Percentiles rank a stretch among this genome's conserved stretches.
Conservation (phyloP, 441 rosid species). For the Pelargonium citronellum region DNA sequence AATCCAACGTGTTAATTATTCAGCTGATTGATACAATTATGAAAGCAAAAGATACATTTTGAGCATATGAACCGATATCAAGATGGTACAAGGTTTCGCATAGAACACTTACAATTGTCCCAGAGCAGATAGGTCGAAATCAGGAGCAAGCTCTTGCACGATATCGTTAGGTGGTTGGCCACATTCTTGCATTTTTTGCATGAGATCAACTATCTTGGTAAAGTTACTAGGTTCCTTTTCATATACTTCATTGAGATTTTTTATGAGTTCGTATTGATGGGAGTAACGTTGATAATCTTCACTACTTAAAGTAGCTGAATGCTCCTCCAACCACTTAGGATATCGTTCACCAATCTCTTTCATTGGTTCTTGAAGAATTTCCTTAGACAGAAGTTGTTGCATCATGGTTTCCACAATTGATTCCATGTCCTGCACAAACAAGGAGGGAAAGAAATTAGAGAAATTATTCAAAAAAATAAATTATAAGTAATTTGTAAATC, state of each 20-base stretch:
- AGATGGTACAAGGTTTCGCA: not conserved
- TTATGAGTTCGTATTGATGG: conserved; percentile 65
- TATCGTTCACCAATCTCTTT: conserved; percentile 88
- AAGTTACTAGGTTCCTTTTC: conserved; percentile 67
- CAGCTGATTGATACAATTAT: not conserved
- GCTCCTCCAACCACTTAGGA: conserved; percentile 88
- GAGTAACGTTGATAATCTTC: conserved; percentile 65
- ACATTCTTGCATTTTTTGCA: conserved; percentile 99
- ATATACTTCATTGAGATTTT: conserved; percentile 70
- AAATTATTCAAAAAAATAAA: no score
- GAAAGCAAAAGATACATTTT: not conserved
- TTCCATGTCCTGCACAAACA: conserved; percentile 63
- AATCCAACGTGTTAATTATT: conserved; percentile 15
- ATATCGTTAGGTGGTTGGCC: conserved; percentile 95
- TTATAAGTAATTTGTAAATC: no score
- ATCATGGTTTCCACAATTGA: conserved; percentile 93
- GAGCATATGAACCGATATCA: no score
- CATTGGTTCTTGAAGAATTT: conserved; percentile 92
- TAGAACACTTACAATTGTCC: conserved; percentile 66
- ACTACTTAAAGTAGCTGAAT: conserved; percentile 45
- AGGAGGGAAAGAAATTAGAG: not conserved
- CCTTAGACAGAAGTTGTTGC: conserved; percentile 93
- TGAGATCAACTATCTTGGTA: conserved; percentile 72
- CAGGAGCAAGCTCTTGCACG: conserved; percentile 84
- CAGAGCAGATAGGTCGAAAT: conserved; percentile 64